These are phyloP conservation scores for Royoungia palumana DNA, from an alignment of 768 basidiomycete genomes.

Conservation along the genomic window DNA sequence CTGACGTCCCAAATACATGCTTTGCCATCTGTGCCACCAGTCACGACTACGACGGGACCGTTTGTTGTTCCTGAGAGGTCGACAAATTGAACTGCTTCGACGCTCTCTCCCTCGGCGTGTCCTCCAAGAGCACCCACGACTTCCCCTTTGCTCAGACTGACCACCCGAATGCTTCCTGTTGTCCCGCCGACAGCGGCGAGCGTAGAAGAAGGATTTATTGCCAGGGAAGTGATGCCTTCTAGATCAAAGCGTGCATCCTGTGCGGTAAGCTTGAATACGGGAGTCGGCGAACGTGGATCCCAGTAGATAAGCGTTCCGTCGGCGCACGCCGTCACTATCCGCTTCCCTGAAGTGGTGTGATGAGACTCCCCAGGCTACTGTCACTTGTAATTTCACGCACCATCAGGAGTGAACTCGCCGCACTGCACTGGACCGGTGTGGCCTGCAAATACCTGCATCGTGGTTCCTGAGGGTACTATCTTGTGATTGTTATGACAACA, in stretches of 20 bases:
- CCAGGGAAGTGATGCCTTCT: conserved; percentile 83
- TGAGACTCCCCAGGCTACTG: neutral
- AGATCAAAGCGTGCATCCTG: conserved; percentile 72
- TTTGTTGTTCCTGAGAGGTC: conserved; percentile 60
- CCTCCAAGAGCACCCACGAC: conserved; percentile 75
- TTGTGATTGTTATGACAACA: neutral
- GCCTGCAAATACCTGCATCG: conserved; percentile 94
- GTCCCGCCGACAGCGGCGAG: conserved; percentile 90
- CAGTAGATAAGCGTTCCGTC: conserved; percentile 83
- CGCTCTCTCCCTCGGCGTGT: conserved; percentile 82
- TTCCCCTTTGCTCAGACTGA: conserved; percentile 85
- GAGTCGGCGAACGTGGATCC: conserved; percentile 80
- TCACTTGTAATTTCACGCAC: conserved; percentile 32
- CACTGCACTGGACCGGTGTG: conserved; percentile 82
- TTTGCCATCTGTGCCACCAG: conserved; percentile 91
- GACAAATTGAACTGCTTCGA: conserved; percentile 83
- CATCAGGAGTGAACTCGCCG: conserved; percentile 91
- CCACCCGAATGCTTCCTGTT: conserved; percentile 78
- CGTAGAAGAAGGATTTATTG: conserved; percentile 80
- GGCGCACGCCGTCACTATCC: conserved; percentile 81
- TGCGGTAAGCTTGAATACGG: conserved; percentile 76
- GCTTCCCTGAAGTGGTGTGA: conserved; percentile 56
- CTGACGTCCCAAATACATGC: conserved; percentile 92
- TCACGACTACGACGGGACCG: conserved; percentile 61
- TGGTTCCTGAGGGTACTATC: conserved; percentile 89